These are phyloP conservation scores for Fusarium bulbicola DNA, from an alignment of 2,329 filamentous ascomycete genomes.

Conservation along the genomic window DNA sequence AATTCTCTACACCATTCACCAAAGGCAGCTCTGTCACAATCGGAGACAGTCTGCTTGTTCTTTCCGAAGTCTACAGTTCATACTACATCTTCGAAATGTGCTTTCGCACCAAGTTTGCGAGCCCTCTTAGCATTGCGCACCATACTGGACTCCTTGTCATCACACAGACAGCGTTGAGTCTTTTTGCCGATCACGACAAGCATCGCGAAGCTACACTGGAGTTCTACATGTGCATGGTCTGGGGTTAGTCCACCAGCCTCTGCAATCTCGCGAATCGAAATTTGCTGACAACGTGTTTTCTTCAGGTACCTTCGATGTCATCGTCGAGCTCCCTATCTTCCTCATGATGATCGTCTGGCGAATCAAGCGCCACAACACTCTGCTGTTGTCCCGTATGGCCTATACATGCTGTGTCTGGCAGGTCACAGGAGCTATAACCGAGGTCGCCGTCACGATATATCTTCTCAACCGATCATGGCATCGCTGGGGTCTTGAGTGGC, in stretches of 20 bases:
- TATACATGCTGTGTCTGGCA: slow-evolving; percentile 10
- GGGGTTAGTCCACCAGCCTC: background rate
- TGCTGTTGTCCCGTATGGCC: background rate
- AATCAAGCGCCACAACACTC: background rate
- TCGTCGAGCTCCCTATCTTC: slow-evolving; percentile 16
- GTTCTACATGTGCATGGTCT: slow-evolving; percentile 27
- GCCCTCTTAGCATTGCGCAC: slow-evolving; percentile 11
- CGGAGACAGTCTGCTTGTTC: background rate
- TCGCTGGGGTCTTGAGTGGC: background rate
- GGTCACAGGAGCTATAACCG: background rate
- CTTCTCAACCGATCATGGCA: slow-evolving; percentile 2
- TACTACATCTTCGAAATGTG: slow-evolving; percentile 18
- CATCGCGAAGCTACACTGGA: slow-evolving; percentile 4
- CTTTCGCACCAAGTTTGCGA: slow-evolving; percentile 17
- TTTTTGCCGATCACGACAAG: background rate
- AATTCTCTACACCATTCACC: background rate
- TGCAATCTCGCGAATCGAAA: accelerated
- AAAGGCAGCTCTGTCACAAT: background rate
- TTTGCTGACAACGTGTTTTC: background rate
- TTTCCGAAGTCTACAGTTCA: slow-evolving; percentile 2
- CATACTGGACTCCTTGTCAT: background rate
- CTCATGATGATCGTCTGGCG: slow-evolving; percentile 9
- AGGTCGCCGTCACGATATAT: slow-evolving; percentile 4
- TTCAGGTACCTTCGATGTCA: slow-evolving; percentile 1
- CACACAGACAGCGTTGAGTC: background rate